Evolutionary conservation across 1,139 yeast genomes (phyloP).

Genomic region (Yamadazyma friedrichii): DNA sequence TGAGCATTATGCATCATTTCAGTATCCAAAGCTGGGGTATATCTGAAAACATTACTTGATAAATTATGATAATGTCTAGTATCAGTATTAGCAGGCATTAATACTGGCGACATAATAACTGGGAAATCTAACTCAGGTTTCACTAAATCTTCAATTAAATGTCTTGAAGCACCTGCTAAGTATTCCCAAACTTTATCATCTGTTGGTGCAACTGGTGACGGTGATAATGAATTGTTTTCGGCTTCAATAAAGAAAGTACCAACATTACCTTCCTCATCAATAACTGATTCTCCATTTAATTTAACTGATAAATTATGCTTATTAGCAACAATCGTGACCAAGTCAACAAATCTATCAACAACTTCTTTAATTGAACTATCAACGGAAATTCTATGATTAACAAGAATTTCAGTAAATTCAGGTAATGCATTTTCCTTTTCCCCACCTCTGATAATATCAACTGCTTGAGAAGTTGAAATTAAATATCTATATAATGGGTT

Average conservation of each 20-base stretch:
- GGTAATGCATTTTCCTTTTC: constrained; percentile 44
- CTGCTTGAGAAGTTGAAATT: constrained; percentile 37
- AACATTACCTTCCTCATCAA: constrained; percentile 12
- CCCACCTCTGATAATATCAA: constrained; percentile 38
- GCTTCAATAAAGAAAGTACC: constrained; percentile 24
- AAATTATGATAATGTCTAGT: constrained; percentile 76
- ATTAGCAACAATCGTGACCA: constrained; percentile 28
- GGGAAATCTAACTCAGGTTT: constrained; percentile 34
- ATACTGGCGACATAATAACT: constrained; percentile 59
- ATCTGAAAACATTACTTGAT: constrained; percentile 72
- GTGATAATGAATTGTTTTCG: constrained; percentile 19
- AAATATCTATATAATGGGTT: constrained; percentile 22
- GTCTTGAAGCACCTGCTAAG: constrained; percentile 44
- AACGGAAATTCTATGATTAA: constrained; percentile 37
- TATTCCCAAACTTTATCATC: constrained; percentile 40
- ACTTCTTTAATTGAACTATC: constrained; percentile 26
- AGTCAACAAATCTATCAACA: constrained; percentile 21
- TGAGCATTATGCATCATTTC: constrained; percentile 26
- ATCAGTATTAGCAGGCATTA: constrained; percentile 84
- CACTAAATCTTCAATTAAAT: constrained; percentile 42
- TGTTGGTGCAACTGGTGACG: constrained; percentile 41
- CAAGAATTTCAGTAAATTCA: constrained; percentile 29
- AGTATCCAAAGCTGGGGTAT: constrained; percentile 36
- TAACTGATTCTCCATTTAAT: constrained; percentile 22
- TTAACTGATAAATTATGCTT: constrained; percentile 26